These are phyloP conservation scores for Polygonum aviculare DNA, from an alignment of 148 eudicot genomes.

Conservation along the genomic window DNA sequence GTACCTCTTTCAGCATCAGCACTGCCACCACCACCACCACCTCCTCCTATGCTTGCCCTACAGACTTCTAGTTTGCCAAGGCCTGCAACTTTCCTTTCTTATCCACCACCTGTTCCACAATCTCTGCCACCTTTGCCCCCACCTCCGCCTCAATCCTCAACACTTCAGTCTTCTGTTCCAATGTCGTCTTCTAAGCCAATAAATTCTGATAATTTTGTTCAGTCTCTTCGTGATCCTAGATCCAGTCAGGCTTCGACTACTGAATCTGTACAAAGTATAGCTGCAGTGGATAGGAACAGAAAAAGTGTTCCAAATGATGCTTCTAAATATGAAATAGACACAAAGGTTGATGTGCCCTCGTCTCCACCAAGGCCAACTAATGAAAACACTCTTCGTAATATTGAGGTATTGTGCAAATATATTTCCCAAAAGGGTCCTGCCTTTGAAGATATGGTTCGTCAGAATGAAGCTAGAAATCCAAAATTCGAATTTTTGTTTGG, in stretches of 20 bases:
- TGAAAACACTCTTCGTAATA: conserved; percentile 36
- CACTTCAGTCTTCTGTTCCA: conserved; percentile 33
- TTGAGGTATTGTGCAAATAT: conserved; percentile 44
- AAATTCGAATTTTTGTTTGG: conserved; percentile 56
- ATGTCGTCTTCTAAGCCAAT: conserved; percentile 13
- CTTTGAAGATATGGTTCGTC: conserved; percentile 44
- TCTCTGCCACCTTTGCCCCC: conserved; percentile 35
- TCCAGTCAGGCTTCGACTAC: conserved; percentile 18
- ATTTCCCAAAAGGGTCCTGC: conserved; percentile 53
- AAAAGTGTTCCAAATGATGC: background rate
- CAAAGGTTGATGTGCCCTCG: conserved; percentile 27
- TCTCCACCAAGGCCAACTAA: conserved; percentile 47
- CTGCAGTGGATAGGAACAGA: background rate
- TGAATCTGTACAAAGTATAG: conserved; percentile 5
- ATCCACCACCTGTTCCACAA: conserved; percentile 31
- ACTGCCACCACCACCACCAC: conserved; percentile 26
- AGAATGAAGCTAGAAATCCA: conserved; percentile 48
- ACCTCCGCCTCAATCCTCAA: conserved; percentile 42
- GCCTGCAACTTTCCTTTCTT: conserved; percentile 23
- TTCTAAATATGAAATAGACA: conserved; percentile 6
- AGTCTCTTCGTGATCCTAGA: conserved; percentile 14
- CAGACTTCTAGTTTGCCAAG: conserved; percentile 23
- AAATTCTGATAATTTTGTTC: conserved; percentile 15
- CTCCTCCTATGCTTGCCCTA: conserved; percentile 26
- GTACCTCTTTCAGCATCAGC: conserved; percentile 6